Conservation (phyloP, 169 alveolate species). For the Fabrea salina region DNA sequence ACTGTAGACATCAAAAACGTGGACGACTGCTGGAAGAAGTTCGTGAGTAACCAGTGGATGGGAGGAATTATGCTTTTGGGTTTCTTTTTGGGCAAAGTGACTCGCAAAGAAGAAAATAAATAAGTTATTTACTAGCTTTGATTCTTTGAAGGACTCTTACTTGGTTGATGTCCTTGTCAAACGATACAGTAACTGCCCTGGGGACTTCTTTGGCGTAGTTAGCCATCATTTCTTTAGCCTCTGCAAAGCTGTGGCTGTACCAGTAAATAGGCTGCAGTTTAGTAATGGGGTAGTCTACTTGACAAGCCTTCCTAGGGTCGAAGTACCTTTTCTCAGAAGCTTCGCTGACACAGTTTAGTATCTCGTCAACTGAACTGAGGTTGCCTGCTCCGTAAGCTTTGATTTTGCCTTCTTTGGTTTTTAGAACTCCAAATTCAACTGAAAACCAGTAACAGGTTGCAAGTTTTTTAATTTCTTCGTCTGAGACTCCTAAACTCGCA, state of each 20-base stretch:
- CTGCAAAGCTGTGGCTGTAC: slow-evolving; percentile 54
- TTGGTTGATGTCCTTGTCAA: neutral
- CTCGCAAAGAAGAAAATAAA: neutral
- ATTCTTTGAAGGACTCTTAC: slow-evolving; percentile 22
- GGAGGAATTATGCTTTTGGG: neutral
- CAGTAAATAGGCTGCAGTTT: slow-evolving; percentile 73
- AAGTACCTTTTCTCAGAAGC: slow-evolving; percentile 28
- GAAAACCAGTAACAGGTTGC: slow-evolving; percentile 82
- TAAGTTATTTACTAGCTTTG: neutral
- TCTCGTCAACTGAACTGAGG: slow-evolving; percentile 68
- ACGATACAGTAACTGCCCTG: neutral
- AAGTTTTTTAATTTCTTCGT: slow-evolving; percentile 61
- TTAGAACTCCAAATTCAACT: slow-evolving; percentile 77
- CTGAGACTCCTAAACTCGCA: slow-evolving; percentile 80
- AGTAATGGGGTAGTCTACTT: slow-evolving; percentile 65
- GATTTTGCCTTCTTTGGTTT: slow-evolving; percentile 41
- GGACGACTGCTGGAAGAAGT: slow-evolving; percentile 9
- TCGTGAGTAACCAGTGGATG: neutral
- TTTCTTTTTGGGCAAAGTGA: neutral
- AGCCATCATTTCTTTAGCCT: slow-evolving; percentile 46
- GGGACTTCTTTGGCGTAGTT: neutral
- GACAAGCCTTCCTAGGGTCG: slow-evolving; percentile 45
- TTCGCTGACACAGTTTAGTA: neutral
- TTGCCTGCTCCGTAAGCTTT: slow-evolving; percentile 88
- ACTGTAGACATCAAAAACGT: neutral